phyloP scores from a whole-genome alignment of 345 rosid species.

The Eutrema heterophyllum region DNA sequence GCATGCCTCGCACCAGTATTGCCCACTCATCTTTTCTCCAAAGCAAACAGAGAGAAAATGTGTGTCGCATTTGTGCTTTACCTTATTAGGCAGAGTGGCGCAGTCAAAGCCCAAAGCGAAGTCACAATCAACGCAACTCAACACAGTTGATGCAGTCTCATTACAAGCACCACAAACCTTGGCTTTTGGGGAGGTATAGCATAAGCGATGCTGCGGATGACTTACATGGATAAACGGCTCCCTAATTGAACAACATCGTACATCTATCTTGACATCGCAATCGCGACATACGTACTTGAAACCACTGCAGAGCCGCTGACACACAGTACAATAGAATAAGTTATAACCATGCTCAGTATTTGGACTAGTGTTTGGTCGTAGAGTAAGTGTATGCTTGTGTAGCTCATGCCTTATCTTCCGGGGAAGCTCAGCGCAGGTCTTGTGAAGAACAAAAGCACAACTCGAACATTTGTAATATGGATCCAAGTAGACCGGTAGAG shows the following conservation, averaged over 20 bases:
- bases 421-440: not conserved
- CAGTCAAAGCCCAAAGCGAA: conserved; percentile 9
- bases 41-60: conserved; percentile 1
- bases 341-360: not conserved
- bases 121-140: conserved; percentile 1
- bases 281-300: not conserved
- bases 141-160: not conserved
- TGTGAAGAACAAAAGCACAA: not conserved
- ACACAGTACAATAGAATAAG: not conserved
- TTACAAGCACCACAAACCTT: not conserved
- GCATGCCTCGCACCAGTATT: conserved; percentile 9
- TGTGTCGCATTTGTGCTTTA: not conserved
- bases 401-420: conserved; percentile 7
- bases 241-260: not conserved
- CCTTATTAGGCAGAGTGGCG: not conserved
- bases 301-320: not conserved
- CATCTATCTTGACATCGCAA: conserved; percentile 10
- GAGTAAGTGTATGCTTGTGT: conserved; percentile 3
- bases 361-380: not conserved
- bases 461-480: not conserved
- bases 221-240: conserved; percentile 2
- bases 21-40: not conserved
- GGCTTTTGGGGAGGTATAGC: not conserved
- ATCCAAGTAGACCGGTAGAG: not conserved
- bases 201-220: not conserved